A percentile compares a stretch with the other conserved stretches of the same genome.
Evolutionary conservation across 106 monocot genomes (phyloP).

Genomic region (Dioscorea zingiberensis): DNA sequence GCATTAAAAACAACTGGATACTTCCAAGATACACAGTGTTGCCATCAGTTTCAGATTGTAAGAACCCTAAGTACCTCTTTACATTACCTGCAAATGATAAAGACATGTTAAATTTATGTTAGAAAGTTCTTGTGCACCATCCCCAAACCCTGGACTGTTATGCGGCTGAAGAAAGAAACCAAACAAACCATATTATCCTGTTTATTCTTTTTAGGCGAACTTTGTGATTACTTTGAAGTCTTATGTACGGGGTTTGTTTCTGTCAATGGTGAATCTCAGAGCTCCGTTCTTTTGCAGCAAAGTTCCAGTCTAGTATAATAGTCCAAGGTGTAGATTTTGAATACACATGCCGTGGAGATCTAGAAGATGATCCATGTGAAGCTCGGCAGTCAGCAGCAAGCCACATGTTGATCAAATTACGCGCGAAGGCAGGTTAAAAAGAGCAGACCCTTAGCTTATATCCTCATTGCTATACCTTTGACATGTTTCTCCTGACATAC

Average conservation of each 20-base stretch:
- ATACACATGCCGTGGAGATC: constrained; percentile 8
- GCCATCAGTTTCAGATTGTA: constrained; percentile 28
- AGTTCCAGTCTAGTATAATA: constrained; percentile 14
- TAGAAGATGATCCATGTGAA: constrained; percentile 7
- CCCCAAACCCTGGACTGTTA: neutral
- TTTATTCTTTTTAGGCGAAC: neutral
- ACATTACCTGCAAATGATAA: no score
- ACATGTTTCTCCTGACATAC: no score
- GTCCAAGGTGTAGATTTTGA: constrained; percentile 25
- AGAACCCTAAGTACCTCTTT: neutral
- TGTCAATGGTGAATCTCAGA: neutral
- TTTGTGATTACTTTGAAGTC: neutral
- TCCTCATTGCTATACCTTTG: no score
- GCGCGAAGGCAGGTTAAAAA: neutral
- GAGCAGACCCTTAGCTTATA: no score
- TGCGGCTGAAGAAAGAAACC: neutral
- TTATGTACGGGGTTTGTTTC: neutral
- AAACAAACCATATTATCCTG: neutral
- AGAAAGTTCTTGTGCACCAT: no score
- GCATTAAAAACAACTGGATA: constrained; percentile 35
- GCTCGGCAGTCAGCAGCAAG: constrained; percentile 28
- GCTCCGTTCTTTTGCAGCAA: constrained; percentile 6
- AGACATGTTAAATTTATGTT: neutral
- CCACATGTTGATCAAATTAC: constrained; percentile 16
- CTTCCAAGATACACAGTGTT: constrained; percentile 45